phyloP scores from a whole-genome alignment of 768 basidiomycete genomes.

The Rhizopogon roseolus region DNA sequence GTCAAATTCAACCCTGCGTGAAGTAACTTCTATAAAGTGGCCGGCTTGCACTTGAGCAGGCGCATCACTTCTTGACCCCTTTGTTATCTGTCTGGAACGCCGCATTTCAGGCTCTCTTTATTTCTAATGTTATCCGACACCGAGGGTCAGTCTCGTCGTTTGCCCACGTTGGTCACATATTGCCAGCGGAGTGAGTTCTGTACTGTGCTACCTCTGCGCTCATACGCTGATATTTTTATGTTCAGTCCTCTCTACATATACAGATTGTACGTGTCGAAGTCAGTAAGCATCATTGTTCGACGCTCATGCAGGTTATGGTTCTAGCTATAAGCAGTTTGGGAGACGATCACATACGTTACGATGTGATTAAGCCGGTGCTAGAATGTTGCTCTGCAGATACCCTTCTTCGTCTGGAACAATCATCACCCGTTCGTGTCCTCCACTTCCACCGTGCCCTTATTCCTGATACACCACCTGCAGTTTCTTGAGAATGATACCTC shows the following conservation, averaged over 20 bases:
- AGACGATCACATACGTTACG: constrained; percentile 46
- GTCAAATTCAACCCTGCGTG: background rate
- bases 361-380: constrained; percentile 68
- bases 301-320: background rate
- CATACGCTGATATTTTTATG: constrained; percentile 2
- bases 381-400: constrained; percentile 70
- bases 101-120: constrained; percentile 6
- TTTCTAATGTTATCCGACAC: constrained; percentile 29
- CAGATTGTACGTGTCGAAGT: constrained; percentile 46
- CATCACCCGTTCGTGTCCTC: constrained; percentile 54
- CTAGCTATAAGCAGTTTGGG: constrained; percentile 65
- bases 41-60: background rate
- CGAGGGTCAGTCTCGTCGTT: constrained; percentile 31
- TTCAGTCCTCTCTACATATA: constrained; percentile 54
- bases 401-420: constrained; percentile 61
- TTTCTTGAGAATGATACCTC: constrained; percentile 51
- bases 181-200: constrained; percentile 65
- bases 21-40: background rate
- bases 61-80: background rate
- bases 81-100: background rate
- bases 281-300: background rate
- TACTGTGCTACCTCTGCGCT: constrained; percentile 5
- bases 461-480: constrained; percentile 28
- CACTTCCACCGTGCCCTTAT: constrained; percentile 3
- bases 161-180: constrained; percentile 61